Evolutionary conservation across 2,329 filamentous ascomycete genomes (phyloP).

Genomic region (Fusarium setosum): DNA sequence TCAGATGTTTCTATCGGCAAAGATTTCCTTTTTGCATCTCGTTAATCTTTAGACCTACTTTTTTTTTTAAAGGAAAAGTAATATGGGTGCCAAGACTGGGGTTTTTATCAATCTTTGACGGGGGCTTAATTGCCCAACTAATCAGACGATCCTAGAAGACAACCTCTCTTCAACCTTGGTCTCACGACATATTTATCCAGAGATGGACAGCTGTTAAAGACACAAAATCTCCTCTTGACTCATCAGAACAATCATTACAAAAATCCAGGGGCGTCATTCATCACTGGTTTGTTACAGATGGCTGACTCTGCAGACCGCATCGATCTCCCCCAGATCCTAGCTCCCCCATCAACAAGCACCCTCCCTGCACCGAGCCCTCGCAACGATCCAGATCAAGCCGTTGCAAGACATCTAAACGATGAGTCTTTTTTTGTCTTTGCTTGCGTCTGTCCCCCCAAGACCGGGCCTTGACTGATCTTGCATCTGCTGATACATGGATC

Average conservation of each 20-base stretch:
- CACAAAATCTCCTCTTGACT: not conserved
- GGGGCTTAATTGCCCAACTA: too few relatives aligned
- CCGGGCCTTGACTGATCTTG: not conserved
- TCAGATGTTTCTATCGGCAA: not conserved
- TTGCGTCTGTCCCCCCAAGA: too few relatives aligned
- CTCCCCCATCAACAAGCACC: not conserved
- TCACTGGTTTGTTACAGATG: slow-evolving; percentile 6
- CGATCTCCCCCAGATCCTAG: slow-evolving; percentile 4
- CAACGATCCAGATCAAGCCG: not conserved
- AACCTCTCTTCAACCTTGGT: too few relatives aligned
- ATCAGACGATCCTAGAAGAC: too few relatives aligned
- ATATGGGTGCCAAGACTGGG: not conserved
- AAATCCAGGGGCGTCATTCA: not conserved
- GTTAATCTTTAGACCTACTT: not conserved
- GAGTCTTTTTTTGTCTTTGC: not conserved
- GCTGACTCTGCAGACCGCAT: slow-evolving; percentile 3
- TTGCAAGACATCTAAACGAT: not conserved
- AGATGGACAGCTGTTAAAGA: too few relatives aligned
- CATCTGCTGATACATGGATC: not conserved
- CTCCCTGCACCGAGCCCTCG: not conserved
- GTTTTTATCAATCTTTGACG: not conserved
- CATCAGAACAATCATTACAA: not conserved
- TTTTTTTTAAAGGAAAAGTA: not conserved
- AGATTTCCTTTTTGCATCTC: not conserved
- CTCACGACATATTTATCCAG: too few relatives aligned